Conservation (phyloP, 2,329 filamentous ascomycete species). For the Ophiostoma tasmaniense region DNA sequence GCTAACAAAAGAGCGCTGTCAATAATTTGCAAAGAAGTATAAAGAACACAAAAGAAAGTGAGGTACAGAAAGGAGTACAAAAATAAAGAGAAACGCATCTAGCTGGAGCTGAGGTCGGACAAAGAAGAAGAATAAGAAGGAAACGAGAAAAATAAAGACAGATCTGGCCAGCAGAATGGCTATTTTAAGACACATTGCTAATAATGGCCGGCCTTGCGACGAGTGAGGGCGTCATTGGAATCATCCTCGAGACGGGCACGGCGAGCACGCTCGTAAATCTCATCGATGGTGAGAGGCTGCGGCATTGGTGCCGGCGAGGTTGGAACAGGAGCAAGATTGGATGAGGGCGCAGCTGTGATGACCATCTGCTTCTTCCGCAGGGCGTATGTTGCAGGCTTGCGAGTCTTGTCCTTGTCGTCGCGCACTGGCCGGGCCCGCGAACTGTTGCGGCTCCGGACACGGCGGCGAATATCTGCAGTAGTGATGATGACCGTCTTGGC, state of each 20-base stretch:
- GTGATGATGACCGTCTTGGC: neutral
- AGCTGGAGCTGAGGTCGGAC: neutral
- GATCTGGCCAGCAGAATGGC: neutral
- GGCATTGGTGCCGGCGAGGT: neutral
- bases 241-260: conserved; percentile 33
- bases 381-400: neutral
- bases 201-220: conserved; percentile 35
- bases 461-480: neutral
- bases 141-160: neutral
- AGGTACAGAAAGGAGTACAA: neutral
- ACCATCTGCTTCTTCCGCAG: conserved; percentile 5
- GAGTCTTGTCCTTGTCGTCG: neutral
- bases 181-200: neutral
- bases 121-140: neutral
- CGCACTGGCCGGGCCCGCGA: neutral
- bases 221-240: conserved; percentile 37
- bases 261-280: conserved; percentile 38
- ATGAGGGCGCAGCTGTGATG: neutral
- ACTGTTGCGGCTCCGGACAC: neutral
- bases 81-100: neutral
- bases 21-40: neutral
- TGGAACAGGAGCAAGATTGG: neutral
- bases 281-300: conserved; percentile 35
- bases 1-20: neutral
- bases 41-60: neutral